Conservation (phyloP, 306 rosid species). For the Vigna trinervia region DNA sequence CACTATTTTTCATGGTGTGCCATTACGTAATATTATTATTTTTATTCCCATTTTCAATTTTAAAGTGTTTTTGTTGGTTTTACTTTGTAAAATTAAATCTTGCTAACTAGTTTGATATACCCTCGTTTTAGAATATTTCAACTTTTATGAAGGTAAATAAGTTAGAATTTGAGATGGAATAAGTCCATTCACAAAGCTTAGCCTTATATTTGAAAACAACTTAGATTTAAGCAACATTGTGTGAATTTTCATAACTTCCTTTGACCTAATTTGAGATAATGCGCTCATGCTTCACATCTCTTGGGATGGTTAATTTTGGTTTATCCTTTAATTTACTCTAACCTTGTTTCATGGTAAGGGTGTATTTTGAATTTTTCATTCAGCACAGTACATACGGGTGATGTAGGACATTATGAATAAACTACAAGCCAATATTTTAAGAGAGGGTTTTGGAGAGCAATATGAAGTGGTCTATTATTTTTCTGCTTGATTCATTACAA, state of each 20-base stretch:
- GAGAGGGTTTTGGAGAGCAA: neutral
- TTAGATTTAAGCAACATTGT: neutral
- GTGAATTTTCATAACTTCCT: conserved; percentile 1
- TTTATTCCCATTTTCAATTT: neutral
- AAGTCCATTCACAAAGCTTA: neutral
- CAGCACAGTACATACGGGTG: neutral
- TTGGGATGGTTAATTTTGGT: neutral
- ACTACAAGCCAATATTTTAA: neutral
- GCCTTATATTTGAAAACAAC: neutral
- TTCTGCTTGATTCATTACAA: neutral
- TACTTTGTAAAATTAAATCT: neutral
- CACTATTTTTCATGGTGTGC: neutral
- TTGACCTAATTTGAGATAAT: neutral
- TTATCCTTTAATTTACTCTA: neutral
- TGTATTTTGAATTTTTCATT: neutral
- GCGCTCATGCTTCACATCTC: neutral
- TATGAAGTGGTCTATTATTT: neutral
- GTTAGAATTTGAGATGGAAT: neutral
- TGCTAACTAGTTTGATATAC: neutral
- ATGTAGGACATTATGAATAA: neutral
- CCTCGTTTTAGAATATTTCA: neutral
- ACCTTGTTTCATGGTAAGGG: conserved; percentile 3
- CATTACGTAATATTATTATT: neutral
- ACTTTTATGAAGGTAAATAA: conserved; percentile 8
- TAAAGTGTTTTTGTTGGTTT: neutral